Evolutionary conservation across 331 rosid genomes (phyloP), one percentile per base, ranked within the genome.

Genomic region (Spiraea crenata): DNA sequence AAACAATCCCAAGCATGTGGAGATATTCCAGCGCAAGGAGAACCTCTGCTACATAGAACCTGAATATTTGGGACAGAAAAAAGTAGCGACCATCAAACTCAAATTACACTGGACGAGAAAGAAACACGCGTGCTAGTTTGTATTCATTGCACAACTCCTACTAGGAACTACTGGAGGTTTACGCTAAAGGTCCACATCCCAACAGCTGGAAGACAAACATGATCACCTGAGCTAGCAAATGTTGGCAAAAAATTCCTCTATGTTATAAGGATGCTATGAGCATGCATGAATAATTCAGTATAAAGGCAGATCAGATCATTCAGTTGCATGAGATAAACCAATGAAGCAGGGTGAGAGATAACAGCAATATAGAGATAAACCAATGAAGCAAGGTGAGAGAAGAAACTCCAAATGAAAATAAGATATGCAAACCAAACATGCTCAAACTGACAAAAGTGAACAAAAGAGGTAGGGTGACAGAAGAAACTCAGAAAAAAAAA

Each of bases 1-100:
- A 84, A 40, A 84, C 82, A 62, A 84, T 84, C 64, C 88, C 88
- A 17, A 84, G 88, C 88, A 84, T 84, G 76, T 84, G 88, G 73
- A 84, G 88, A 58, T 84, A 84, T 63, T 84, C 88, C 62, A 84
- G 46, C 11, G 88, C 85, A 64, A 84, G 83, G 64, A 84, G 88
- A 78, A 84, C 60, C 74, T 84, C 88, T 1, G 88, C 88, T 15
- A 84, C 75, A 61, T 84, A 84, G 69, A 84, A 84, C 76, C 88
- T 84, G 82, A 80, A 78, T 40, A 60, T 54, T 31, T 6, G 35
- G 71, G 72, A 9, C 20, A 57, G 52, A 65, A 4, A 49, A 19
- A 5, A 72, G 41, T 16, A 66, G 58, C 10, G 71, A 51, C 56
- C 44, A 3, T 51, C 59, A 59, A 44, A 35, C 34, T 69, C 50